These are phyloP conservation scores for Paralagenidium karlingii DNA, from an alignment of 352 stramenopile genomes.

Conservation along the genomic window DNA sequence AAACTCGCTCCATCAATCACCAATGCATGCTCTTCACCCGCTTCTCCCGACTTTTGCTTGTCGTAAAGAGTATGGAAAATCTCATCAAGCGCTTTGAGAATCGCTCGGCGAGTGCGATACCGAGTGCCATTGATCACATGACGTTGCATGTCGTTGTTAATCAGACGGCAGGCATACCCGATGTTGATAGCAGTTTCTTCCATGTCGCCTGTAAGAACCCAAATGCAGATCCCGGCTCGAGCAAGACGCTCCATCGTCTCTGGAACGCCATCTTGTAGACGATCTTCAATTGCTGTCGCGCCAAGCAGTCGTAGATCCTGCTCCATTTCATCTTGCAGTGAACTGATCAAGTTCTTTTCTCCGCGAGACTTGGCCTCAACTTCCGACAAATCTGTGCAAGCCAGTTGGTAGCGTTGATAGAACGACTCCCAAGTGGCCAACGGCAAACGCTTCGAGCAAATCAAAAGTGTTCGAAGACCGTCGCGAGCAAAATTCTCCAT, in stretches of 20 bases:
- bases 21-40: slow-evolving; percentile 59
- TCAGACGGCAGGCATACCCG: slow-evolving; percentile 66
- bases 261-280: slow-evolving; percentile 69
- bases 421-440: slow-evolving; percentile 54
- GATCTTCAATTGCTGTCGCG: slow-evolving; percentile 80
- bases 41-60: slow-evolving; percentile 8
- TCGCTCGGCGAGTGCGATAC: slow-evolving; percentile 50
- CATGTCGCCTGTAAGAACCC: slow-evolving; percentile 83
- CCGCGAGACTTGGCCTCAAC: slow-evolving; percentile 53
- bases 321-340: slow-evolving; percentile 68
- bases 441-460: slow-evolving; percentile 51
- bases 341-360: slow-evolving; percentile 47
- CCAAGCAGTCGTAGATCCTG: slow-evolving; percentile 62
- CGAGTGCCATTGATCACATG: slow-evolving; percentile 63
- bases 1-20: slow-evolving; percentile 93
- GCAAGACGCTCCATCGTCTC: slow-evolving; percentile 63
- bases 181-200: slow-evolving; percentile 87
- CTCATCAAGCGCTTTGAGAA: slow-evolving; percentile 61
- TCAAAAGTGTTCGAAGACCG: slow-evolving; percentile 80
- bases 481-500: slow-evolving; percentile 77
- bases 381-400: slow-evolving; percentile 43
- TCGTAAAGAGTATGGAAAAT: slow-evolving; percentile 59
- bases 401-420: slow-evolving; percentile 44
- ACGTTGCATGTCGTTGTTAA: slow-evolving; percentile 92
- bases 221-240: slow-evolving; percentile 76